phyloP scores from a whole-genome alignment of 2,329 filamentous ascomycete genomes.

The Huntiella moniliformis region DNA sequence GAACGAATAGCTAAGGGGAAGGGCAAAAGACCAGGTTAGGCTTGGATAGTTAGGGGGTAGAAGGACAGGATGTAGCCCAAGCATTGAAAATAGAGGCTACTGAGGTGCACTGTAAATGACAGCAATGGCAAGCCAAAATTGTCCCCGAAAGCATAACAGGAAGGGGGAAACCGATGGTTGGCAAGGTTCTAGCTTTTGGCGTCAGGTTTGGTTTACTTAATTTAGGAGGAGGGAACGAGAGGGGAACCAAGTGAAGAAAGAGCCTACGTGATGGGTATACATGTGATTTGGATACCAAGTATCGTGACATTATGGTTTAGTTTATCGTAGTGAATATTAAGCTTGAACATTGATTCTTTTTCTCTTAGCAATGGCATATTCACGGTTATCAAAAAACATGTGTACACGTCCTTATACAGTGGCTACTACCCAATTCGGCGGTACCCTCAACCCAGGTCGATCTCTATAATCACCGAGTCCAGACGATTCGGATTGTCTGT shows the following conservation, averaged over 20 bases:
- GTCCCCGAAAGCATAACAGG: background rate
- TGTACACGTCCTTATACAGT: too few species aligned
- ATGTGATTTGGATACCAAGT: too few species aligned
- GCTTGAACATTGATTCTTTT: too few species aligned
- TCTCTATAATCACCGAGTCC: too few species aligned
- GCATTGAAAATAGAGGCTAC: background rate
- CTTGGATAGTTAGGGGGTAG: conserved; percentile 7
- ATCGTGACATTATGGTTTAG: too few species aligned
- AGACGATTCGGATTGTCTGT: too few species aligned
- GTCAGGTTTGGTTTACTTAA: background rate
- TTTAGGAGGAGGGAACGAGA: conserved; percentile 1
- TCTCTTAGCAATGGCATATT: too few species aligned
- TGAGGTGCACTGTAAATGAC: background rate
- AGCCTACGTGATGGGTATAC: too few species aligned
- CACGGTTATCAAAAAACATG: too few species aligned
- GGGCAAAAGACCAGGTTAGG: conserved; percentile 6
- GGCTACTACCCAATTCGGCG: too few species aligned
- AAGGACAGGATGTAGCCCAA: background rate
- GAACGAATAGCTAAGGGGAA: conserved; percentile 10
- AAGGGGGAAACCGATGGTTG: background rate
- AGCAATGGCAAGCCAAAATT: background rate
- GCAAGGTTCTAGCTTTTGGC: conserved; percentile 3
- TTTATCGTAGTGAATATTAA: too few species aligned
- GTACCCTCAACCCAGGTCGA: too few species aligned
- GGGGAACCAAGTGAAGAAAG: background rate